Base-by-base conservation (phyloP, 768 basidiomycete genomes). In the Amanita pseudoporphyria region DNA sequence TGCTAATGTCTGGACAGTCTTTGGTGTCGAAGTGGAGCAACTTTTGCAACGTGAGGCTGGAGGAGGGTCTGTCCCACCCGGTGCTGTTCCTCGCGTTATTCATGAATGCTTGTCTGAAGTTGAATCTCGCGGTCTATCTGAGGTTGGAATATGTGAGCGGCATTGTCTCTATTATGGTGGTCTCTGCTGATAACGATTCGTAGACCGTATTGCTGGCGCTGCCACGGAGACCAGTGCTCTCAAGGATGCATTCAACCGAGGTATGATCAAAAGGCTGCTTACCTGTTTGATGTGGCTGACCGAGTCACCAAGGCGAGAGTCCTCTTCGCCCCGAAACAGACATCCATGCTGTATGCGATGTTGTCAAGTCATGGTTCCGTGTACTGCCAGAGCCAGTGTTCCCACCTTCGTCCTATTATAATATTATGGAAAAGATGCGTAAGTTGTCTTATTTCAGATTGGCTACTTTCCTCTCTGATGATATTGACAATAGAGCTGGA, bases 321-420 rank as follows among this genome's bases (percentile, higher is more conserved):
- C 84, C 84, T 1, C 73, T 84, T 57, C 66, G 74, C 31, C 61
- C 70, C 31, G 69, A 63, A 21, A 80, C 80, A 1, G 90, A 93
- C 57, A 83, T 92, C 37, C 83, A 90, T 62, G 85, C 86, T 30
- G 77, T 92, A 32, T 81, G 88, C 52, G 90, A 90, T 60, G 67
- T 87, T 52, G 75, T 93, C 60, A 91, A 91, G 67, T 77, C 83
- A 0, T 92, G 87, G 87, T 84, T 92, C 71, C 78, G 90, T 30
- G 69, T 84, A 10, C 70, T 93, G 13, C 89, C 90, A 9, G 85
- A 87, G 53, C 81, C 87, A 9, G 66, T 91, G 31, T 84, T 93
- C 64, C 86, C 87, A 22, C 64, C 82, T 14, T 63, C 73, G 6
- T 76, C 77, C 2, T 91, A 90, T 61, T 69, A 74, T 55, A 74